Conservation (phyloP, 176 grass and related monocot genomes). For the Aegilops longissima region DNA sequence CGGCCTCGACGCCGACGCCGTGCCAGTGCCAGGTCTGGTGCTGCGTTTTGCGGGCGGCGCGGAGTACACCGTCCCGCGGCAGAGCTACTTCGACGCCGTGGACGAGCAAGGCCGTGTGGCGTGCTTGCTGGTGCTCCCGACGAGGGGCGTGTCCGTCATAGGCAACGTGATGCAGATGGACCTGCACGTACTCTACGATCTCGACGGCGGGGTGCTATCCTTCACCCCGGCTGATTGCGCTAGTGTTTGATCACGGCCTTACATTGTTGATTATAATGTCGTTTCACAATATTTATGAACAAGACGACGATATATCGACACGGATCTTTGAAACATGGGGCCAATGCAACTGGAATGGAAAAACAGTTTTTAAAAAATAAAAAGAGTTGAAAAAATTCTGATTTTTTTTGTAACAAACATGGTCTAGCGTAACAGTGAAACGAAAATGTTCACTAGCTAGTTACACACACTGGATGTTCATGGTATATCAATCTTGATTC, state of each 20-base stretch:
- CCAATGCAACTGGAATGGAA: too few relatives aligned
- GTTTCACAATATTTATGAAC: too few relatives aligned
- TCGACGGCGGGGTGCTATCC: slow-evolving; percentile 26
- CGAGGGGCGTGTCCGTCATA: slow-evolving; percentile 47
- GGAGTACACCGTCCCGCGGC: slow-evolving; percentile 33
- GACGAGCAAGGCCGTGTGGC: slow-evolving; percentile 21
- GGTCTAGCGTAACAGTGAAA: too few relatives aligned
- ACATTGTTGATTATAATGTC: neutral
- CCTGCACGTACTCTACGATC: slow-evolving; percentile 54
- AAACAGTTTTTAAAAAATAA: too few relatives aligned
- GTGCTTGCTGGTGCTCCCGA: slow-evolving; percentile 52
- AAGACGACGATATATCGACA: too few relatives aligned
- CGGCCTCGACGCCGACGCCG: neutral
- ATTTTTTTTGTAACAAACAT: too few relatives aligned
- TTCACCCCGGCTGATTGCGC: slow-evolving; percentile 47
- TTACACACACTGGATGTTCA: too few relatives aligned
- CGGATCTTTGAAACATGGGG: too few relatives aligned
- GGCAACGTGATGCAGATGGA: slow-evolving; percentile 65
- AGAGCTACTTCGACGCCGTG: slow-evolving; percentile 45
- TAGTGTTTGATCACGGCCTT: neutral
- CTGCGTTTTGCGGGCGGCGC: slow-evolving; percentile 50
- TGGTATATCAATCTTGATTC: too few relatives aligned
- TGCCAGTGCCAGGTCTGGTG: slow-evolving; percentile 41
- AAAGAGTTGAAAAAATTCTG: too few relatives aligned
- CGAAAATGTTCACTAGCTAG: too few relatives aligned